phyloP scores from a whole-genome alignment of 1,284 basidiomycete species.

The Cutaneotrichosporon sp. region DNA sequence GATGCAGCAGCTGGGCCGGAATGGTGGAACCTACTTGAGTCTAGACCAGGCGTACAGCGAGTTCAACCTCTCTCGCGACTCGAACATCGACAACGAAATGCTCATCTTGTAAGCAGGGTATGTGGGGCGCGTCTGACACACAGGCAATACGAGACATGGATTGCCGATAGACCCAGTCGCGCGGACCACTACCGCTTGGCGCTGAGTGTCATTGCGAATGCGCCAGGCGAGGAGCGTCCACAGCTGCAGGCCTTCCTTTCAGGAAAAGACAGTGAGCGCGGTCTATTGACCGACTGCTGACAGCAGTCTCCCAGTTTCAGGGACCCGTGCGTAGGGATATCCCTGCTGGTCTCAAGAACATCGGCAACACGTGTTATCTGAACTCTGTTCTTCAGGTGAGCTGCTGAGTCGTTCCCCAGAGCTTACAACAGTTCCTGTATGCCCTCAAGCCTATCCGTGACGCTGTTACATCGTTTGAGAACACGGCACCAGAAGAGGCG shows the following conservation, averaged over 20 bases:
- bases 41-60: constrained; percentile 41
- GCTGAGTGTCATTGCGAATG: constrained; percentile 37
- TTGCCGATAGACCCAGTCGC: constrained; percentile 15
- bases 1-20: constrained; percentile 28
- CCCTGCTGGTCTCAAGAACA: constrained; percentile 47
- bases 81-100: constrained; percentile 35
- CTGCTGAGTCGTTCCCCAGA: no score
- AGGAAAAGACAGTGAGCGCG: constrained; percentile 17
- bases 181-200: constrained; percentile 40
- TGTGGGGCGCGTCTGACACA: constrained; percentile 1
- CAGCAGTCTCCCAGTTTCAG: constrained; percentile 19
- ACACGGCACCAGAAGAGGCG: neutral
- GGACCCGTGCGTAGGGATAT: constrained; percentile 33
- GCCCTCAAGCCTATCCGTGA: constrained; percentile 44
- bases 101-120: constrained; percentile 27
- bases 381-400: constrained; percentile 37
- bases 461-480: constrained; percentile 32
- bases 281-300: neutral
- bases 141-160: constrained; percentile 41
- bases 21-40: constrained; percentile 28
- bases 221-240: constrained; percentile 35
- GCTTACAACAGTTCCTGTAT: constrained; percentile 37
- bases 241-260: constrained; percentile 31
- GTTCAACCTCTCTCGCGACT: constrained; percentile 32
- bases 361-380: constrained; percentile 48